phyloP scores from a whole-genome alignment of 345 rosid genomes.

The Garcia nutans region DNA sequence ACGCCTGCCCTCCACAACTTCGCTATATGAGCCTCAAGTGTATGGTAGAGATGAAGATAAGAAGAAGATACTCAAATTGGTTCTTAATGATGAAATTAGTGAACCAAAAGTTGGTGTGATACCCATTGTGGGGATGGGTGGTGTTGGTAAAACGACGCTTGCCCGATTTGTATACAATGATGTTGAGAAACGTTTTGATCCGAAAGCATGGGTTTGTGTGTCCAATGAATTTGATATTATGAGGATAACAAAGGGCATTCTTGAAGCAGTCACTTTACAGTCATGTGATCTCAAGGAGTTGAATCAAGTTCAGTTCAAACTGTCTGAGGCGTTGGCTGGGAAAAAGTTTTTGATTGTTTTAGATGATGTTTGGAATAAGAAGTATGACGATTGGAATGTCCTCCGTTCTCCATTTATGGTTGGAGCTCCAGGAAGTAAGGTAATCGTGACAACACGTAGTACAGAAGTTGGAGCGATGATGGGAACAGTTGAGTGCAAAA shows the following conservation, averaged over 20 bases:
- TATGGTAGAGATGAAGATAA: constrained; percentile 33
- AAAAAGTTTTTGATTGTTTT: too few relatives aligned
- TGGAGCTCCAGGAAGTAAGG: constrained; percentile 1
- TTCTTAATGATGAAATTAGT: not conserved
- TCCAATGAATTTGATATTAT: too few relatives aligned
- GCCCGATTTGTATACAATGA: too few relatives aligned
- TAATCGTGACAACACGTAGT: not conserved
- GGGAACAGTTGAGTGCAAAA: not conserved
- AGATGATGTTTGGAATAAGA: constrained; percentile 3
- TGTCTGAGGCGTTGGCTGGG: too few relatives aligned
- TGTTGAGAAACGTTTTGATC: too few relatives aligned
- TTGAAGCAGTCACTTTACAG: not conserved
- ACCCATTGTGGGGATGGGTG: constrained; percentile 34
- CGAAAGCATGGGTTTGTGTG: too few relatives aligned
- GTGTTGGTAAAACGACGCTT: too few relatives aligned
- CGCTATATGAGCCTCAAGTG: constrained; percentile 9
- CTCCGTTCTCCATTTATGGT: not conserved
- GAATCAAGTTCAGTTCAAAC: too few relatives aligned
- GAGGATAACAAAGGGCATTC: not conserved
- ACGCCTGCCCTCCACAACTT: constrained; percentile 15
- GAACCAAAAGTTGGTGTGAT: constrained; percentile 16
- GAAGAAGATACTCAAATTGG: not conserved
- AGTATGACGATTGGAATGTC: not conserved
- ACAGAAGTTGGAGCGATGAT: not conserved
- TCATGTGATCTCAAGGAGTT: too few relatives aligned